Base-by-base conservation (phyloP, 108 stramenopile species). In the Aureococcus anophagefferens region DNA sequence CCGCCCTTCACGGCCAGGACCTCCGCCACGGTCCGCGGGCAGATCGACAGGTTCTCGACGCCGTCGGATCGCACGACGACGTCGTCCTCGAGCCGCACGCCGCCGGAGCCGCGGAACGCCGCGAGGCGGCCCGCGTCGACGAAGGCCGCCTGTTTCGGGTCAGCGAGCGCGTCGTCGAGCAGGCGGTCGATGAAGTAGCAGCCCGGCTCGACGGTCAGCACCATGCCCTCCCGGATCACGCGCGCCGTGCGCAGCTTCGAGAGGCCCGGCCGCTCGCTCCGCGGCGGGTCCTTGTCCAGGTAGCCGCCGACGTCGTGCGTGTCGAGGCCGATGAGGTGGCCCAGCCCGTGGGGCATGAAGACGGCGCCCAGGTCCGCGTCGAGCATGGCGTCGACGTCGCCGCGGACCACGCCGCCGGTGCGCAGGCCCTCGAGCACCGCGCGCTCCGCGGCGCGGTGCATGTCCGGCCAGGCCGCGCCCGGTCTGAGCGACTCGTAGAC, bases 301-400 rank as follows among this genome's bases (percentile, higher is more conserved):
- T 81, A 83, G 3, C 85, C 87, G 18, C 87, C 88, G 11, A 91
- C 95, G 74, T 99, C 98, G 79, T 99, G 98, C 0, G 95, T 94
- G 82, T 99, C 98, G 46, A 98, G 84, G 5, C 98, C 98, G 75
- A 99, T 94, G 14, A 98, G 82, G 83, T 99, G 98, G 0, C 98
- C 98, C 64, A 99, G 77, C 0, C 98, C 98, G 80, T 96, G 95
- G 4, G 98, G 98, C 95, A 99, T 97, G 75, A 99, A 99, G 69
- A 96, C 85, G 0, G 93, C 91, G 29, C 94, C 96, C 14, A 99
- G 74, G 71, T 82, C 68, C 85, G 80, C 81, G 66, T 69, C 71
- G 51, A 85, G 72, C 80, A 85, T 68, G 34, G 46, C 86, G 16
- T 86, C 86, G 25, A 86, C 46, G 28, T 64, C 72, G 34, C 77